phyloP scores from a whole-genome alignment of 768 basidiomycete species.

The Inosperma sp. region DNA sequence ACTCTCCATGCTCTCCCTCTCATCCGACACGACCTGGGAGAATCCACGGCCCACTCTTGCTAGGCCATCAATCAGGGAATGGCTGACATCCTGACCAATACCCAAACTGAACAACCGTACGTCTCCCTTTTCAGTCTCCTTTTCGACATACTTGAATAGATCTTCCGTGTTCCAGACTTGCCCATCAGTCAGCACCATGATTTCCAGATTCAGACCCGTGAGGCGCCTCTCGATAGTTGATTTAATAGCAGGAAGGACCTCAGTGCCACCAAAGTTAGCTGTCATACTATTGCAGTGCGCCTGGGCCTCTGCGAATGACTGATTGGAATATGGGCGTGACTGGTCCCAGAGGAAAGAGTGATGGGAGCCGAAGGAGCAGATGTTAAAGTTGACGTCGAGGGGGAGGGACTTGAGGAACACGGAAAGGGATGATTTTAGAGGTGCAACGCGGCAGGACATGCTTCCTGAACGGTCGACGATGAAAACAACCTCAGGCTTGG shows the following conservation, averaged over 20 bases:
- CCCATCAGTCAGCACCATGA: conserved; percentile 1
- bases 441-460: not conserved
- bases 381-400: conserved; percentile 3
- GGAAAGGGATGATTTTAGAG: conserved; percentile 1
- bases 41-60: conserved; percentile 5
- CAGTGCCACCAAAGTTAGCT: conserved; percentile 4
- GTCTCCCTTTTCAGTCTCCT: not conserved
- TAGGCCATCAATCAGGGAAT: conserved; percentile 3
- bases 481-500: not conserved
- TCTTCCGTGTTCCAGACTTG: not conserved
- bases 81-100: not conserved
- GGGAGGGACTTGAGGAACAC: conserved; percentile 3
- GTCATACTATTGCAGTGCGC: not conserved
- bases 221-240: not conserved
- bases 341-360: conserved; percentile 5
- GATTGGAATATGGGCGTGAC: conserved; percentile 1
- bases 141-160: conserved; percentile 2
- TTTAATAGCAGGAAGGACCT: conserved; percentile 6
- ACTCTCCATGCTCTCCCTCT: conserved; percentile 5
- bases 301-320: not conserved
- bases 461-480: conserved; percentile 6
- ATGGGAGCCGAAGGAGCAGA: not conserved
- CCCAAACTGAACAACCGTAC: conserved; percentile 3
- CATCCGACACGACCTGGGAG: conserved; percentile 6
- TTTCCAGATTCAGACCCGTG: conserved; percentile 5